Percentiles rank a stretch among this genome's conserved stretches.
phyloP scores from a whole-genome alignment of 768 basidiomycete genomes.

The Trametopsis cervina region DNA sequence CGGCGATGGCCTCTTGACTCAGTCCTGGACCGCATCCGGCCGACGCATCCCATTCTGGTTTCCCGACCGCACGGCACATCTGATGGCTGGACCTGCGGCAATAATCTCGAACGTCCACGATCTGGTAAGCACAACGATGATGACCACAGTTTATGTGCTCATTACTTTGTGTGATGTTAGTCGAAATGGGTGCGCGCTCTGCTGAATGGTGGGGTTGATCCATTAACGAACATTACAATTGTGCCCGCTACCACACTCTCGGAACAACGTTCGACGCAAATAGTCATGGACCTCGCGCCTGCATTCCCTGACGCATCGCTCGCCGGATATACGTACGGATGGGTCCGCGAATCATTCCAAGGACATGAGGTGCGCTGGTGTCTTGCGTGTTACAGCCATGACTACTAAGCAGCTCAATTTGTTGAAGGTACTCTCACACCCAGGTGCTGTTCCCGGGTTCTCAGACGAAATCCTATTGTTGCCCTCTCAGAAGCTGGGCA shows the following conservation, averaged over 20 bases:
- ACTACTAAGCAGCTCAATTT: background rate
- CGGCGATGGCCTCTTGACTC: constrained; percentile 25
- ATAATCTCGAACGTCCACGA: constrained; percentile 37
- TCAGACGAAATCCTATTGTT: constrained; percentile 7
- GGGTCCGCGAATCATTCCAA: constrained; percentile 4
- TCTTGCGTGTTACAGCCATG: background rate
- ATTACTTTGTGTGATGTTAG: background rate
- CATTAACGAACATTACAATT: constrained; percentile 1
- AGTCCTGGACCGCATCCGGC: constrained; percentile 9
- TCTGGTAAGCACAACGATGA: constrained; percentile 33
- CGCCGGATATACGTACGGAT: constrained; percentile 9
- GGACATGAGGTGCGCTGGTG: constrained; percentile 9
- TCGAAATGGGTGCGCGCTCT: constrained; percentile 8
- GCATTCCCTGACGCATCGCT: background rate
- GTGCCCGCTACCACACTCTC: background rate
- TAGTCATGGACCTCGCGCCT: background rate
- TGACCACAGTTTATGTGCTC: background rate
- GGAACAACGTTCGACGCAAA: background rate
- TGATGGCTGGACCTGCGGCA: constrained; percentile 35
- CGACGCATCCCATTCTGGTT: constrained; percentile 28
- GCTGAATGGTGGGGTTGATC: constrained; percentile 8
- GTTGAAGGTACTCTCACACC: too few relatives aligned
- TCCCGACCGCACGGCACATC: constrained; percentile 10
- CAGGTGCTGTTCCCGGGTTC: constrained; percentile 11
- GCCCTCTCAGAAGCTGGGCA: constrained; percentile 8